Evolutionary conservation across 2,329 filamentous ascomycete genomes (phyloP).

Genomic region (Fusarium tuaranense): DNA sequence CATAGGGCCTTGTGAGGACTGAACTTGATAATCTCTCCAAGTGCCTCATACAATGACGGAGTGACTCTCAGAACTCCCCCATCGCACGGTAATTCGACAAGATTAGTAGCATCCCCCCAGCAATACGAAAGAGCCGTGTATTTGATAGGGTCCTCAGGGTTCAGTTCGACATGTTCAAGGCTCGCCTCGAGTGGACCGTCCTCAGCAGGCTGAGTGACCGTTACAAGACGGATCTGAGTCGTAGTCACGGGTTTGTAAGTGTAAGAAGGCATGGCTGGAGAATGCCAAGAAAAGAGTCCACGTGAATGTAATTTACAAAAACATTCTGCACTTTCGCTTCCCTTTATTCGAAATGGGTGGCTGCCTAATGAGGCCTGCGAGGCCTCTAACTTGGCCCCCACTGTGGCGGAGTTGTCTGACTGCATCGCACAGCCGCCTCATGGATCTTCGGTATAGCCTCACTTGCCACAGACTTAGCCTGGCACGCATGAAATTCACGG

Average conservation of each 20-base stretch:
- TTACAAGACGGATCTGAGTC: conserved; percentile 29
- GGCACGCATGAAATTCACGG: neutral
- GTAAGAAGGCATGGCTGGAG: conserved; percentile 13
- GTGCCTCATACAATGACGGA: conserved; percentile 16
- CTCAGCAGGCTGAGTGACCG: neutral
- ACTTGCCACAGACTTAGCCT: neutral
- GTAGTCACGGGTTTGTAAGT: conserved; percentile 12
- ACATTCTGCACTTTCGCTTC: neutral
- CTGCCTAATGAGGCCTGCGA: neutral
- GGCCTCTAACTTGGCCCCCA: neutral
- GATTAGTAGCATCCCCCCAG: conserved; percentile 16
- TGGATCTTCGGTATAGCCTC: conserved; percentile 8
- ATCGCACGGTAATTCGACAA: conserved; percentile 17
- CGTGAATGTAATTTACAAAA: neutral
- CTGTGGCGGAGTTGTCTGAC: neutral
- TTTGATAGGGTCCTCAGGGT: conserved; percentile 17
- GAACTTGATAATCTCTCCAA: conserved; percentile 15
- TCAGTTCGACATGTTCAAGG: conserved; percentile 23
- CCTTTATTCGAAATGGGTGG: neutral
- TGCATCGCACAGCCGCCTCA: neutral
- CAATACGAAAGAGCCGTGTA: conserved; percentile 34
- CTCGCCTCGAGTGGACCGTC: conserved; percentile 9
- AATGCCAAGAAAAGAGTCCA: neutral
- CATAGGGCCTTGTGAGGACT: conserved; percentile 22
- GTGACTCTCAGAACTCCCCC: conserved; percentile 19